phyloP scores from a whole-genome alignment of 2,329 filamentous ascomycete genomes.

The Coleophoma eucalyptorum region DNA sequence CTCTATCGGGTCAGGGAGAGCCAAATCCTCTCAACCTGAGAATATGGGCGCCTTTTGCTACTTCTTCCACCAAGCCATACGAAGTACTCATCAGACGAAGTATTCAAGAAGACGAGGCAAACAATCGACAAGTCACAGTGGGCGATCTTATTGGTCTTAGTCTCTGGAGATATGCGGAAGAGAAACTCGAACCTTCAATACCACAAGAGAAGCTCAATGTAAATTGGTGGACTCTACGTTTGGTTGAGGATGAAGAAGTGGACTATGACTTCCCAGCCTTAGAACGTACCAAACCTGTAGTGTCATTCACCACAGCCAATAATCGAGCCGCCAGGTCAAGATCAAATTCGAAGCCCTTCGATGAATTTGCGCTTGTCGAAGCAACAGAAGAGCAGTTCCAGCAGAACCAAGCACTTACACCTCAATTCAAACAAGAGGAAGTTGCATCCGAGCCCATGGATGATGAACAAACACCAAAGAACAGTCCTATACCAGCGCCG shows the following conservation, averaged over 20 bases:
- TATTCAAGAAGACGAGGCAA: conserved; percentile 63
- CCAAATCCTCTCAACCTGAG: conserved; percentile 72
- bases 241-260: conserved; percentile 81
- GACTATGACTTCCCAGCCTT: conserved; percentile 82
- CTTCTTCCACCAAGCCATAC: conserved; percentile 58
- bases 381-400: conserved; percentile 65
- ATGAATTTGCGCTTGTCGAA: conserved; percentile 77
- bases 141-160: conserved; percentile 79
- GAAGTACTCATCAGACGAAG: conserved; percentile 69
- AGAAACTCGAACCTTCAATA: conserved; percentile 67
- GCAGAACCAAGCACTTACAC: conserved; percentile 66
- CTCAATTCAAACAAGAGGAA: conserved; percentile 58
- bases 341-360: conserved; percentile 72
- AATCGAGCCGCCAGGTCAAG: conserved; percentile 59
- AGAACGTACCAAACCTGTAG: conserved; percentile 69
- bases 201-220: conserved; percentile 66
- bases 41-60: conserved; percentile 72
- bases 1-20: conserved; percentile 74
- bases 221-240: conserved; percentile 78
- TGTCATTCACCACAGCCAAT: conserved; percentile 77
- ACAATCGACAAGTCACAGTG: conserved; percentile 63
- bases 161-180: conserved; percentile 74
- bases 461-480: conserved; percentile 36
- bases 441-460: conserved; percentile 32
- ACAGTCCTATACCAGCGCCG: conserved; percentile 17